Percentiles rank a stretch among this genome's conserved stretches.
These are phyloP conservation scores for Rosa hybrid DNA, from an alignment of 331 rosid species.

Conservation along the genomic window DNA sequence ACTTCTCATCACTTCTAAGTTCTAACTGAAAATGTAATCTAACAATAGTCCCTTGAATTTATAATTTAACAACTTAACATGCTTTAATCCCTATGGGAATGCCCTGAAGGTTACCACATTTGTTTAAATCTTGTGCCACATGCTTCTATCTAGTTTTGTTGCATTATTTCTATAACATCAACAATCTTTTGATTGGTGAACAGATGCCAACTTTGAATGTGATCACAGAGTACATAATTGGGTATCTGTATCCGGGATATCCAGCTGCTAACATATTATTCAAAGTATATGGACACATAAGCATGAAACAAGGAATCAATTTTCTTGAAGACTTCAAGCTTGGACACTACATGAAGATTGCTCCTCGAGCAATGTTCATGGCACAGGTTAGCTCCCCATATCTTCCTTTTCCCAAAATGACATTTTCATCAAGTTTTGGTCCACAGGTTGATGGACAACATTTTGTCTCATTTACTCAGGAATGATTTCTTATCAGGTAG, in stretches of 20 bases:
- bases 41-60: no score
- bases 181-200: constrained; percentile 10
- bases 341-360: constrained; percentile 95
- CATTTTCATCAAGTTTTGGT: constrained; percentile 7
- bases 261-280: constrained; percentile 78
- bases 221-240: constrained; percentile 73
- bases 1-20: background rate
- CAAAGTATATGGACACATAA: constrained; percentile 71
- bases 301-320: constrained; percentile 68
- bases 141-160: background rate
- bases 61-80: background rate
- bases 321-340: constrained; percentile 86
- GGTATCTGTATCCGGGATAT: constrained; percentile 79
- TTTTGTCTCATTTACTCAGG: background rate
- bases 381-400: constrained; percentile 58
- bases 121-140: background rate
- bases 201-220: constrained; percentile 68
- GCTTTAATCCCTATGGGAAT: background rate
- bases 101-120: background rate
- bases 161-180: background rate
- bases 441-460: background rate
- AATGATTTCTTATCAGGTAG: constrained; percentile 40
- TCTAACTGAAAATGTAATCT: no score
- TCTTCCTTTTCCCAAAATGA: constrained; percentile 1
- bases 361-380: constrained; percentile 76